Percentiles rank a stretch among this genome's conserved stretches.
Conservation (phyloP, 495 filamentous ascomycete species). For the Penicillium ucsense region DNA sequence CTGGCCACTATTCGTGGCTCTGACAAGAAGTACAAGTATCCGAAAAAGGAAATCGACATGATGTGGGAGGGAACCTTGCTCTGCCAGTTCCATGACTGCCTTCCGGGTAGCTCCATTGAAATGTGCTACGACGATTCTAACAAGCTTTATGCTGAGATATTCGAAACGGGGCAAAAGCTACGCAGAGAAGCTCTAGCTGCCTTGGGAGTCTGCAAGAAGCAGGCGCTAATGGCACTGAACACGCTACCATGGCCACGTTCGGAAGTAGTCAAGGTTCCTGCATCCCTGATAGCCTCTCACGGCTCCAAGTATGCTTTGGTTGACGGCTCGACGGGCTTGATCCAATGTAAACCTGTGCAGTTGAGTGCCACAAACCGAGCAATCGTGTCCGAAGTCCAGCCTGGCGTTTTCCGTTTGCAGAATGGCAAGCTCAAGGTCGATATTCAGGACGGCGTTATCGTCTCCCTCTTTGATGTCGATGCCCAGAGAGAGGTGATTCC, state of each 20-base stretch:
- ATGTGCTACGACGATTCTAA: slow-evolving; percentile 96
- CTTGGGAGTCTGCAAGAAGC: slow-evolving; percentile 45
- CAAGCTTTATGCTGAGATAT: slow-evolving; percentile 75
- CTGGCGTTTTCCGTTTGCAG: slow-evolving; percentile 66
- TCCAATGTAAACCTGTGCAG: slow-evolving; percentile 41
- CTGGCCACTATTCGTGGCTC: slow-evolving; percentile 61
- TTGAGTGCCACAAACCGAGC: slow-evolving; percentile 38
- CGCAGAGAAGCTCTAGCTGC: slow-evolving; percentile 57
- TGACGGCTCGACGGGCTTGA: slow-evolving; percentile 32
- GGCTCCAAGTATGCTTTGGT: slow-evolving; percentile 39
- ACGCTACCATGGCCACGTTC: slow-evolving; percentile 75
- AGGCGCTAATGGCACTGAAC: slow-evolving; percentile 52
- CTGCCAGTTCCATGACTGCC: slow-evolving; percentile 94
- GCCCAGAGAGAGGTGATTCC: slow-evolving; percentile 68
- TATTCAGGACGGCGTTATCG: slow-evolving; percentile 66
- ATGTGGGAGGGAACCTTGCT: slow-evolving; percentile 87
- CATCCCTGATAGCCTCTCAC: slow-evolving; percentile 14
- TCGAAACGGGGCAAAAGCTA: slow-evolving; percentile 62
- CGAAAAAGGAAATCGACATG: slow-evolving; percentile 79
- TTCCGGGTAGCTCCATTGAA: slow-evolving; percentile 90
- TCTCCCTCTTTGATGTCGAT: slow-evolving; percentile 65
- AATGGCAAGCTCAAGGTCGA: slow-evolving; percentile 65
- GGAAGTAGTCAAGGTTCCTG: slow-evolving; percentile 56
- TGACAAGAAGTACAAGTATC: slow-evolving; percentile 63
- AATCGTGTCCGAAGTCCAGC: slow-evolving; percentile 51